Percentiles rank a stretch among this genome's conserved stretches.
phyloP scores from a whole-genome alignment of 768 basidiomycete species.

The Heimioporus sp. region DNA sequence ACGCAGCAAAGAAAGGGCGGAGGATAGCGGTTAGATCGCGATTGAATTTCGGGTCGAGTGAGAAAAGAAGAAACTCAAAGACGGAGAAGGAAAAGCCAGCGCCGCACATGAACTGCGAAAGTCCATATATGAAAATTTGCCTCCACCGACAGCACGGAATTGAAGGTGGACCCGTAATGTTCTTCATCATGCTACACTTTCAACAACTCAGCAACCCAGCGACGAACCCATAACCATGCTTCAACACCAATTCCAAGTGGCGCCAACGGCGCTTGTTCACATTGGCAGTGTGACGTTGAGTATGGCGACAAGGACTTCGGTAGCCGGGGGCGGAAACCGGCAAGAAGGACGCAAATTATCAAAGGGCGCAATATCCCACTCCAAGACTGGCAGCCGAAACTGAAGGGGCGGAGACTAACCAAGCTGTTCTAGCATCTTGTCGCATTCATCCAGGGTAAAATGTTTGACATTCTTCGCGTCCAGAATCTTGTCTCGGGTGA shows the following conservation, averaged over 20 bases:
- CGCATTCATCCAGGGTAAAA: slow-evolving; percentile 99
- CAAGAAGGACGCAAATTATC: slow-evolving; percentile 42
- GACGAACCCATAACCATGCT: slow-evolving; percentile 37
- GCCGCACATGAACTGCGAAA: slow-evolving; percentile 11
- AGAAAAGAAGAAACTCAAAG: slow-evolving; percentile 51
- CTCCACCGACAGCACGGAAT: slow-evolving; percentile 34
- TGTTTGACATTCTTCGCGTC: slow-evolving; percentile 97
- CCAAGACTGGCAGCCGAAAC: slow-evolving; percentile 57
- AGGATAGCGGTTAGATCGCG: slow-evolving; percentile 61
- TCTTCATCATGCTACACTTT: slow-evolving; percentile 34
- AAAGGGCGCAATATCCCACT: slow-evolving; percentile 40
- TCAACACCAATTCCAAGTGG: slow-evolving; percentile 38
- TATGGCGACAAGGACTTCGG: slow-evolving; percentile 38
- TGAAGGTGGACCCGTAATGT: slow-evolving; percentile 33
- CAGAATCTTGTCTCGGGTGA: slow-evolving; percentile 91
- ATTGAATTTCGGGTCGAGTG: slow-evolving; percentile 47
- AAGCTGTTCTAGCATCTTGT: slow-evolving; percentile 99
- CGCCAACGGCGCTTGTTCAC: slow-evolving; percentile 38
- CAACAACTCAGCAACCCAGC: slow-evolving; percentile 37
- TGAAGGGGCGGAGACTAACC: slow-evolving; percentile 86
- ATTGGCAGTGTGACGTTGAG: slow-evolving; percentile 38
- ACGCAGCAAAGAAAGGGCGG: slow-evolving; percentile 47
- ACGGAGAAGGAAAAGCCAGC: slow-evolving; percentile 24
- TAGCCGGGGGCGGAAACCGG: slow-evolving; percentile 31
- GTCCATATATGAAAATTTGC: slow-evolving; percentile 19